phyloP scores from a whole-genome alignment of 306 rosid genomes.

The Parietaria judaica region DNA sequence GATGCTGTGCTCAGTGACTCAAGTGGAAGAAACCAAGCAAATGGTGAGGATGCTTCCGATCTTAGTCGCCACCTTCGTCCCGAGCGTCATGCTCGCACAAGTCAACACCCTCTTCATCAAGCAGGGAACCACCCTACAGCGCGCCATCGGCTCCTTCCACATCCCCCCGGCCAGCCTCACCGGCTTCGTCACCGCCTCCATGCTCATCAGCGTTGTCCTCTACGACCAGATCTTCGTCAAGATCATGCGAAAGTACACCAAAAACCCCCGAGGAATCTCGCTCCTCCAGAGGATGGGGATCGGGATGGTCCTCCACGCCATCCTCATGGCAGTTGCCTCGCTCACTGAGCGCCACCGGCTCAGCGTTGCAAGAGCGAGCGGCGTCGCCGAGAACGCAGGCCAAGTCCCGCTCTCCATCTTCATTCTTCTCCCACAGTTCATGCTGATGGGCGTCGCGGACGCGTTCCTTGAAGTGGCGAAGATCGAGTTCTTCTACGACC shows the following conservation, averaged over 20 bases:
- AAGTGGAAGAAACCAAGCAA: slow-evolving; percentile 87
- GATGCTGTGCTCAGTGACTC: slow-evolving; percentile 59
- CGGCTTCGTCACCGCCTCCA: slow-evolving; percentile 61
- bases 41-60: slow-evolving; percentile 59
- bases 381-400: slow-evolving; percentile 28
- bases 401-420: slow-evolving; percentile 67
- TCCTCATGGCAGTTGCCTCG: slow-evolving; percentile 58
- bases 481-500: slow-evolving; percentile 87
- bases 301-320: slow-evolving; percentile 62
- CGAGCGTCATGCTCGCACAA: slow-evolving; percentile 83
- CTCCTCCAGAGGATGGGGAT: slow-evolving; percentile 78
- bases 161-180: slow-evolving; percentile 81
- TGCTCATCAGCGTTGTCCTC: slow-evolving; percentile 65
- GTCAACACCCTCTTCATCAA: slow-evolving; percentile 69
- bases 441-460: slow-evolving; percentile 72
- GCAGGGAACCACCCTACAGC: slow-evolving; percentile 82
- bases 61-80: slow-evolving; percentile 55
- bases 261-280: slow-evolving; percentile 78
- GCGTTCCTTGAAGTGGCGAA: slow-evolving; percentile 73
- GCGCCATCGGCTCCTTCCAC: slow-evolving; percentile 44
- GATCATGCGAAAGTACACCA: slow-evolving; percentile 48
- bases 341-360: slow-evolving; percentile 61
- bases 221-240: slow-evolving; percentile 70
- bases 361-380: slow-evolving; percentile 37
- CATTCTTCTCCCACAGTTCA: slow-evolving; percentile 72